Percentiles rank a stretch among this genome's conserved stretches.
phyloP scores from a whole-genome alignment of 2,329 filamentous ascomycete species.

The Aureobasidium zeae region DNA sequence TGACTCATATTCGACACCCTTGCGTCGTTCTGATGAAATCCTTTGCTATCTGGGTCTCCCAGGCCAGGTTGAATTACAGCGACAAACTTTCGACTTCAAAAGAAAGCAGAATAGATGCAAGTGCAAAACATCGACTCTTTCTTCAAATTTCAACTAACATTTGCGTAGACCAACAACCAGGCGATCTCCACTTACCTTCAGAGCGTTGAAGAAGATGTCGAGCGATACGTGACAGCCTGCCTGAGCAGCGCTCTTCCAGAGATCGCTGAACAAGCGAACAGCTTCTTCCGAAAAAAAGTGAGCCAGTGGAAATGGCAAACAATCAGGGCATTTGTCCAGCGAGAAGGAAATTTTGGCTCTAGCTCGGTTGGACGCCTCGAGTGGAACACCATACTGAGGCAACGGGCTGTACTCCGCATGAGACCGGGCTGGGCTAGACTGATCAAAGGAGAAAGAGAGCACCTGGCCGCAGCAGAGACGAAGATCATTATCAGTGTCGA shows the following conservation, averaged over 20 bases:
- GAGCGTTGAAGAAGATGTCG: not conserved
- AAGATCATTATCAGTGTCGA: not conserved
- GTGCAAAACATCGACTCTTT: no score
- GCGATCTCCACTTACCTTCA: not conserved
- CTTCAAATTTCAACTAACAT: no score
- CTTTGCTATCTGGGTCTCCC: not conserved
- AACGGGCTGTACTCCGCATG: not conserved
- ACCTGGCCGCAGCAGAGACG: slow-evolving; percentile 8
- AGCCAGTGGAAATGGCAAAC: slow-evolving; percentile 12
- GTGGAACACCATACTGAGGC: not conserved
- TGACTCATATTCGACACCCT: not conserved
- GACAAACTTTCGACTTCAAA: not conserved
- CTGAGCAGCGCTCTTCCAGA: not conserved
- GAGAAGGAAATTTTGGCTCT: slow-evolving; percentile 19
- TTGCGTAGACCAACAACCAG: not conserved
- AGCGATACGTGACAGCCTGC: slow-evolving; percentile 17
- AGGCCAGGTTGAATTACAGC: not conserved
- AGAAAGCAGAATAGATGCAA: not conserved
- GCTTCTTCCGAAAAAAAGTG: not conserved
- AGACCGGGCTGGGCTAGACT: not conserved
- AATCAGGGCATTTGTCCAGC: slow-evolving; percentile 20
- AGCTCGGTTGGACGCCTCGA: not conserved
- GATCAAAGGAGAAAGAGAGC: not conserved
- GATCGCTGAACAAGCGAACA: not conserved
- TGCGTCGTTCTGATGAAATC: not conserved